A percentile compares a stretch with the other conserved stretches of the same genome.
phyloP scores from a whole-genome alignment of 2,329 filamentous ascomycete species.

The Tolypocladium tundrense region DNA sequence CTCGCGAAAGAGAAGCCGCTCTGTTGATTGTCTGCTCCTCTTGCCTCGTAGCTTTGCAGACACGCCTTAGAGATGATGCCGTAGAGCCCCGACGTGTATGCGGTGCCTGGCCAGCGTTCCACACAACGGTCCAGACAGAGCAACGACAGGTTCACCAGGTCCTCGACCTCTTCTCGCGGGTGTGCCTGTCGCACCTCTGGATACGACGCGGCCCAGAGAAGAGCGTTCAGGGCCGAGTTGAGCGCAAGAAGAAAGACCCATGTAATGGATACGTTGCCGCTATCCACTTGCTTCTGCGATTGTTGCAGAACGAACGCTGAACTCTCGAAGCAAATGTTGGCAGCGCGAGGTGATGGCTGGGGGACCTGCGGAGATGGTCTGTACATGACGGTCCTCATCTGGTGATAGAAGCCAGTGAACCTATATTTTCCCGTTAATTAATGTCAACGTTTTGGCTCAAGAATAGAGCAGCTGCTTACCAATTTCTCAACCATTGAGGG shows the following conservation, averaged over 20 bases:
- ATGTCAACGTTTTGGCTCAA: neutral
- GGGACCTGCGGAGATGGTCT: constrained; percentile 88
- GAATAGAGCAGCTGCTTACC: constrained; percentile 41
- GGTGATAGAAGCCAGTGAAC: constrained; percentile 64
- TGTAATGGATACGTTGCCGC: constrained; percentile 69
- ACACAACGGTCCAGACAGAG: constrained; percentile 72
- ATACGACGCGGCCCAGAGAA: constrained; percentile 88
- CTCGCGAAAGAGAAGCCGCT: constrained; percentile 21
- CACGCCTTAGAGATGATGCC: constrained; percentile 77
- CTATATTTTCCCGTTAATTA: constrained; percentile 22
- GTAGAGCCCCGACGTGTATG: constrained; percentile 76
- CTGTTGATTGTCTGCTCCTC: constrained; percentile 16
- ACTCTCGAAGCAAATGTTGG: constrained; percentile 72
- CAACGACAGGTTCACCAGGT: constrained; percentile 62
- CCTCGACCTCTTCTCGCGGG: constrained; percentile 62
- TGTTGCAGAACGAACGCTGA: constrained; percentile 73
- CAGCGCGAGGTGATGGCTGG: constrained; percentile 69
- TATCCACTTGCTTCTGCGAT: constrained; percentile 69
- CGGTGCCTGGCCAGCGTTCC: constrained; percentile 84
- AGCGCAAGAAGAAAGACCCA: constrained; percentile 88
- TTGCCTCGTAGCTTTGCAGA: constrained; percentile 72
- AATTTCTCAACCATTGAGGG: constrained; percentile 62
- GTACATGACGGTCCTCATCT: constrained; percentile 80
- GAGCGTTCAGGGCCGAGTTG: constrained; percentile 84
- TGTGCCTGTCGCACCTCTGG: constrained; percentile 68